A percentile compares a stretch with the other conserved stretches of the same genome.
Evolutionary conservation across 192 early-diverging fungal genomes (phyloP).

Genomic region (Coemansia sp.): DNA sequence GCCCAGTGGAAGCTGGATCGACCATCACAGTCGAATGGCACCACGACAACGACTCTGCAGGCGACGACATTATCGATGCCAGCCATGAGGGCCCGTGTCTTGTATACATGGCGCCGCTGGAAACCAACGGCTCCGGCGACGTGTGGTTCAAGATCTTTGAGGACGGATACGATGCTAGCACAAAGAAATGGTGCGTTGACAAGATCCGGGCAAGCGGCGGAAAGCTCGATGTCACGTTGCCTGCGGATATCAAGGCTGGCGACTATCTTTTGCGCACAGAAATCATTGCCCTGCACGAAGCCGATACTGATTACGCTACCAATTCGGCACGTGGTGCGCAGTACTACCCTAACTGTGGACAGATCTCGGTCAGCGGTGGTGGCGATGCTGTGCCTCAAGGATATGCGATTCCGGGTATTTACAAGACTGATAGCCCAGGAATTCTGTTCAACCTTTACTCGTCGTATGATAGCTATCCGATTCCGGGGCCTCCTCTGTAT

Average conservation of each 20-base stretch:
- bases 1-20: conserved; percentile 22
- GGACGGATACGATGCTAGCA: conserved; percentile 23
- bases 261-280: conserved; percentile 45
- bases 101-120: conserved; percentile 38
- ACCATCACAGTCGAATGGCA: conserved; percentile 36
- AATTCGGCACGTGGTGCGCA: conserved; percentile 17
- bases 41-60: conserved; percentile 19
- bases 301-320: conserved; percentile 13
- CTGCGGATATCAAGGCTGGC: conserved; percentile 24
- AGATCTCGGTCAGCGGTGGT: conserved; percentile 20
- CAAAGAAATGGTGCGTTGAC: conserved; percentile 27
- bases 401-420: conserved; percentile 20
- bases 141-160: conserved; percentile 42
- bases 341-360: conserved; percentile 36
- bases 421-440: conserved; percentile 22
- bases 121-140: conserved; percentile 28
- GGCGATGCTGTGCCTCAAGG: conserved; percentile 18
- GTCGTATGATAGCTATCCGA: conserved; percentile 15
- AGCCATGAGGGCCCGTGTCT: conserved; percentile 27
- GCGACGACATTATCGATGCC: conserved; percentile 28
- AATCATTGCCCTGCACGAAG: conserved; percentile 28
- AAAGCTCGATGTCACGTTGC: conserved; percentile 26
- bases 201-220: conserved; percentile 24
- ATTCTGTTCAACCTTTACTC: conserved; percentile 26
- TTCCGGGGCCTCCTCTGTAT: conserved; percentile 32